Evolutionary conservation across 257 asterid genomes (phyloP), one percentile per base, ranked within the genome.

Genomic region (Cynanchum wilfordii): DNA sequence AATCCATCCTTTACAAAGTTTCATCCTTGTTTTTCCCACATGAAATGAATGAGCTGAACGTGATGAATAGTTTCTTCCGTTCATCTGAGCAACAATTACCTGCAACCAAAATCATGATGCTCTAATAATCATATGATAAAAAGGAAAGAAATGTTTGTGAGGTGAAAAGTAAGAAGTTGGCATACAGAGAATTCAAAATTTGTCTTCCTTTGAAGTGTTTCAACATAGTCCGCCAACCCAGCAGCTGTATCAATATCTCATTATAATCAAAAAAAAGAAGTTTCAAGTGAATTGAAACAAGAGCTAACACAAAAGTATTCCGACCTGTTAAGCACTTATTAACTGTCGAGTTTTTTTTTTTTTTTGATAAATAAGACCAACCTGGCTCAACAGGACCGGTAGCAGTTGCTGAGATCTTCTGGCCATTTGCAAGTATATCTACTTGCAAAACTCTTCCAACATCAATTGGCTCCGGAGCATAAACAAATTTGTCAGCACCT

Each of bases 21-120:
- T 94, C 82, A 94, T 86, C 88, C 88, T 94, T 19, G 88, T 87
- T 85, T 94, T 94, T 68, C 98, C 99, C 30, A 94, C 87, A 62
- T 91, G 97, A 74, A 94, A 85, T 68, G 86, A 64, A 82, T 94
- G 99, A 10, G 73, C 71, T 1, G 99, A 94, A 76, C 86, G 89
- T 2, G 98, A 91, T 5, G 99, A 90, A 77, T 94, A 91, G 78
- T 94, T 94, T 68, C 95, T 80, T 59, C 97, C 96, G 17, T 94
- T 94, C 99, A 89, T 91, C 82, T 90, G 99, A 73, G 99, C 89
- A 71, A 94, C 91, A 68, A 87, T 87, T 12, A 94, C 99, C 99
- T 94, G 90, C 62, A 70, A 73, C 17, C 11, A 52, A 42, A 66
- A 77, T 47, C 58, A 49, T 50, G 24, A 45, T 54, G 44, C 38